phyloP scores from a whole-genome alignment of 768 basidiomycete species.

The Naganishia vaughanmartiniae region DNA sequence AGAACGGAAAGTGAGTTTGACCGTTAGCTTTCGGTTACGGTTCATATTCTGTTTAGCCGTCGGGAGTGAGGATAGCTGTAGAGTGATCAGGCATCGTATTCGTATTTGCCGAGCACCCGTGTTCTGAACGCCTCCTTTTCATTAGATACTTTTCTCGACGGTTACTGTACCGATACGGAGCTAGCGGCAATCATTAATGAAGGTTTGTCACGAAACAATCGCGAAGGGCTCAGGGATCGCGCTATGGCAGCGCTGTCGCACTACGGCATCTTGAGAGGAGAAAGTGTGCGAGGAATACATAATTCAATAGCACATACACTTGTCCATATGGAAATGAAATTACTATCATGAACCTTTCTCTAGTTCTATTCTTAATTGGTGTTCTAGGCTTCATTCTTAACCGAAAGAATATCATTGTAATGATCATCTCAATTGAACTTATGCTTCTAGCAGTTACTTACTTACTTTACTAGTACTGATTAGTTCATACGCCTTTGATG shows the following conservation, averaged over 20 bases:
- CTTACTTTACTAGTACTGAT: conserved; percentile 41
- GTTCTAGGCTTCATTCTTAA: conserved; percentile 43
- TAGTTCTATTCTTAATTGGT: conserved; percentile 43
- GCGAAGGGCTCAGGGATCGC: conserved; percentile 10
- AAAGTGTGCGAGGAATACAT: neutral
- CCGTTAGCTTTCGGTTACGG: neutral
- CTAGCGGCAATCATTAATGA: neutral
- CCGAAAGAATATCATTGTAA: conserved; percentile 44
- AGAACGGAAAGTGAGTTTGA: neutral
- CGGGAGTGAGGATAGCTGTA: neutral
- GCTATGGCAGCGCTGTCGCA: conserved; percentile 7
- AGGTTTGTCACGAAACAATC: neutral
- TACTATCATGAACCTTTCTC: conserved; percentile 38
- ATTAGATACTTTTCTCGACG: conserved; percentile 7
- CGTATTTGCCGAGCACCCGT: neutral
- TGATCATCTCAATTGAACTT: conserved; percentile 43
- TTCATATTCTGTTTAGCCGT: neutral
- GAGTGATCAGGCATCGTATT: neutral
- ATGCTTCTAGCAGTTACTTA: conserved; percentile 41
- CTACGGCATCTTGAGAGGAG: neutral
- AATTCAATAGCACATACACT: too few species aligned
- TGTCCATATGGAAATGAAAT: conserved; percentile 10
- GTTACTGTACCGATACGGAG: conserved; percentile 2
- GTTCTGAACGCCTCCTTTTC: too few species aligned
- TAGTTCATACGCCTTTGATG: conserved; percentile 40